Base-by-base conservation (phyloP, 352 stramenopile species). In the Lagenidium giganteum region DNA sequence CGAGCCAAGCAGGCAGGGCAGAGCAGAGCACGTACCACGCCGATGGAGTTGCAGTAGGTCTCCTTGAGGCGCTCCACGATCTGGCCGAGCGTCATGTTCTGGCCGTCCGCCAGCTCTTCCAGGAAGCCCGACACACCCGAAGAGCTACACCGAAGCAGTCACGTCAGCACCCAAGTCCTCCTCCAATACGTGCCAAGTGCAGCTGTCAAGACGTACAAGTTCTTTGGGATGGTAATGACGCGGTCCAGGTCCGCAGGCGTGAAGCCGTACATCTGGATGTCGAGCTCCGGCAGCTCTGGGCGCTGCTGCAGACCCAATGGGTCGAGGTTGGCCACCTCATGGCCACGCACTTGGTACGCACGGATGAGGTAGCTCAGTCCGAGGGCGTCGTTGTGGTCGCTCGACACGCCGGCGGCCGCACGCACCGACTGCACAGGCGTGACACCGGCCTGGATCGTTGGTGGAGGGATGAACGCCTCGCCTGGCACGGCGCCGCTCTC, bases 11-110 rank as follows among this genome's bases (percentile, higher is more conserved):
- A 55, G 17, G 5, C 41, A 30, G 35, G 32, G 20, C 26, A 8
- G 8, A 1, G 20, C 22, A 41, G 14, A 11, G 3, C 5, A 69
- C 70, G 33, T 56, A 87, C 95, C 47, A 98, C 92, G 44, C 91
- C 96, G 36, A 99, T 83, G 16, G 85, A 96, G 38, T 81, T 90
- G 72, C 95, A 99, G 66, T 99, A 99, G 8, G 95, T 98, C 57
- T 97, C 87, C 55, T 95, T 79, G 5, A 99, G 79, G 30, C 93
- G 69, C 22, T 96, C 62, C 2, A 98, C 54, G 51, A 99, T 95
- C 57, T 97, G 77, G 16, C 94, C 76, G n/a, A 99, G 70, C 22
- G 96, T 99, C 46, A 98, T 85, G 33, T 72, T 69, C 46, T 63
- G 71, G 43, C 66, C 68, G 32, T 92, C 68, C 12, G 70, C 54